phyloP scores from a whole-genome alignment of 345 rosid genomes.

The Corymbia maculata region DNA sequence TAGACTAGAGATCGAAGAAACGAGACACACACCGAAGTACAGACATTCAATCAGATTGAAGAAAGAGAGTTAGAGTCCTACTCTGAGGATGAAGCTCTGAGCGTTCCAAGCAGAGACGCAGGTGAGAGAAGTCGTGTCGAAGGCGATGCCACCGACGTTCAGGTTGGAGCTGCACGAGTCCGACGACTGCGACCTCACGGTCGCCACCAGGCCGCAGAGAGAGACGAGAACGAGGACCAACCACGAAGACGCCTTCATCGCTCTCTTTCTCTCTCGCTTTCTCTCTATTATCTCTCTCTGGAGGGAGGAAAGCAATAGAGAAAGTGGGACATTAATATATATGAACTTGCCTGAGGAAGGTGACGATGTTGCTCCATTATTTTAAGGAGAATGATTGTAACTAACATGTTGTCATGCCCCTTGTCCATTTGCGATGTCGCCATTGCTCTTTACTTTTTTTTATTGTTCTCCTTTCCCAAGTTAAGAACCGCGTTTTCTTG shows the following conservation, averaged over 20 bases:
- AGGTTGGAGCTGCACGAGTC: slow-evolving; percentile 21
- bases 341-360: neutral
- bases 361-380: neutral
- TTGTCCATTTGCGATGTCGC: neutral
- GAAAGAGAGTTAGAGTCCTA: slow-evolving; percentile 12
- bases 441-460: neutral
- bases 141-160: neutral
- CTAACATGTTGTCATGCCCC: neutral
- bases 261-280: neutral
- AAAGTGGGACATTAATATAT: neutral
- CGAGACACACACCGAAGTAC: neutral
- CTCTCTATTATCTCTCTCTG: neutral
- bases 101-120: slow-evolving; percentile 6
- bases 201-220: neutral
- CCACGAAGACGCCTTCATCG: neutral
- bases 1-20: neutral
- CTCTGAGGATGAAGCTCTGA: slow-evolving; percentile 30
- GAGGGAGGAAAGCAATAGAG: neutral
- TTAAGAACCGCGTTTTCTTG: neutral
- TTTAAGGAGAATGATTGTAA: neutral
- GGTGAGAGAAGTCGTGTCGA: slow-evolving; percentile 3
- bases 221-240: slow-evolving; percentile 5
- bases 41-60: neutral
- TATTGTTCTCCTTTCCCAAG: neutral
- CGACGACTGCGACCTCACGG: slow-evolving; percentile 8